Evolutionary conservation across 2,329 filamentous ascomycete species (phyloP).

Genomic region (Bisporella sp.): DNA sequence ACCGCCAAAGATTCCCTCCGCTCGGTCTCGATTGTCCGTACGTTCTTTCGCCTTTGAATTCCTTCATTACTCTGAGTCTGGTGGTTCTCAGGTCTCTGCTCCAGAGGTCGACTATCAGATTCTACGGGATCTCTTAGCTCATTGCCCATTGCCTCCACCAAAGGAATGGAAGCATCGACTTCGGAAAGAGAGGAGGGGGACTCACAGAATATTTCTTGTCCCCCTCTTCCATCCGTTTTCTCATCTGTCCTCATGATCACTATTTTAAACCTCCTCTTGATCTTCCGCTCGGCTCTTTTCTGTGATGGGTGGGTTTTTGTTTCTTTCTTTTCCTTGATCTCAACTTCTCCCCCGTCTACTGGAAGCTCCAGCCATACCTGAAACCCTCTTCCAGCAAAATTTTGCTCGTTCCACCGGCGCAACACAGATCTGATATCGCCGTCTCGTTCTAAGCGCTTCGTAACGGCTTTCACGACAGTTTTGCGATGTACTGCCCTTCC

Average conservation of each 20-base stretch:
- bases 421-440: constrained; percentile 14
- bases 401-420: constrained; percentile 14
- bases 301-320: background rate
- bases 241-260: background rate
- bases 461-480: constrained; percentile 15
- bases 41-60: too few relatives aligned
- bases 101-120: background rate
- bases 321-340: background rate
- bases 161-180: background rate
- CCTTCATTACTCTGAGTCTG: too few relatives aligned
- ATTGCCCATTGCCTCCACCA: background rate
- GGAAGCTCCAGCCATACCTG: constrained; percentile 21
- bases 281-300: background rate
- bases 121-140: background rate
- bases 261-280: background rate
- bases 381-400: constrained; percentile 13
- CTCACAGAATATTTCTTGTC: background rate
- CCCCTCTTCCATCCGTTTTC: background rate
- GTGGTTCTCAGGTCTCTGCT: too few relatives aligned
- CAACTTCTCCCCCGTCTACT: constrained; percentile 5
- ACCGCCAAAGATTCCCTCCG: too few relatives aligned
- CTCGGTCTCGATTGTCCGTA: too few relatives aligned
- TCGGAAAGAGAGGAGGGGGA: background rate
- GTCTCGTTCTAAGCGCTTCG: constrained; percentile 13
- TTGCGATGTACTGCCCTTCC: constrained; percentile 18